phyloP scores from a whole-genome alignment of 495 filamentous ascomycete species.

The Aspergillus funiculosus region DNA sequence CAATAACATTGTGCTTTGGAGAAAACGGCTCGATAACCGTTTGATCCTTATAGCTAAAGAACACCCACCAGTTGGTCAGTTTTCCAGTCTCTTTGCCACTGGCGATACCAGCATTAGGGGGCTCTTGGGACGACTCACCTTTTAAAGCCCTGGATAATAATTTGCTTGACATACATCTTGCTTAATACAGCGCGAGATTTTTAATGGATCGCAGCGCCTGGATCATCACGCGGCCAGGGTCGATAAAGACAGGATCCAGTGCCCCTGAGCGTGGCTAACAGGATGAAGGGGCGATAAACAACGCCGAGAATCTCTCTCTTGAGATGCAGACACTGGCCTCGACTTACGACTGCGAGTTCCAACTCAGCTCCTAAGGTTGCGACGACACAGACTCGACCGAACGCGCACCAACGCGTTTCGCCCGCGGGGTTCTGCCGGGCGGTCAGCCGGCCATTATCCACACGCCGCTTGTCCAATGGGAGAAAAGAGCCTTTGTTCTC shows the following conservation, averaged over 20 bases:
- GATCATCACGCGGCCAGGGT: conserved; percentile 36
- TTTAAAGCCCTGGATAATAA: conserved; percentile 99
- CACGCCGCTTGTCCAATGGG: conserved; percentile 25
- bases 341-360: no score
- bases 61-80: neutral
- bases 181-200: conserved; percentile 31
- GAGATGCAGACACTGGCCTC: conserved; percentile 1
- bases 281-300: neutral
- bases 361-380: no score
- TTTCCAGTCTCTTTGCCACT: no score
- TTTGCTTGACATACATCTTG: conserved; percentile 98
- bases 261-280: neutral
- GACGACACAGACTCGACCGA: conserved; percentile 11
- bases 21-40: conserved; percentile 98
- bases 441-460: conserved; percentile 28
- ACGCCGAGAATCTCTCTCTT: neutral
- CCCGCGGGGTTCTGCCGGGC: conserved; percentile 45
- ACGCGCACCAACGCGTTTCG: conserved; percentile 23
- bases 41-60: conserved; percentile 91
- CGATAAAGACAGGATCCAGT: conserved; percentile 11
- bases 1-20: conserved; percentile 96
- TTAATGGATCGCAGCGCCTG: conserved; percentile 23
- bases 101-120: neutral
- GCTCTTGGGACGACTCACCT: conserved; percentile 53
- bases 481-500: conserved; percentile 28